Percentiles rank a stretch among this genome's conserved stretches.
Evolutionary conservation across 2,329 filamentous ascomycete genomes (phyloP).

Genomic region (Pseudogymnoascus sp.): DNA sequence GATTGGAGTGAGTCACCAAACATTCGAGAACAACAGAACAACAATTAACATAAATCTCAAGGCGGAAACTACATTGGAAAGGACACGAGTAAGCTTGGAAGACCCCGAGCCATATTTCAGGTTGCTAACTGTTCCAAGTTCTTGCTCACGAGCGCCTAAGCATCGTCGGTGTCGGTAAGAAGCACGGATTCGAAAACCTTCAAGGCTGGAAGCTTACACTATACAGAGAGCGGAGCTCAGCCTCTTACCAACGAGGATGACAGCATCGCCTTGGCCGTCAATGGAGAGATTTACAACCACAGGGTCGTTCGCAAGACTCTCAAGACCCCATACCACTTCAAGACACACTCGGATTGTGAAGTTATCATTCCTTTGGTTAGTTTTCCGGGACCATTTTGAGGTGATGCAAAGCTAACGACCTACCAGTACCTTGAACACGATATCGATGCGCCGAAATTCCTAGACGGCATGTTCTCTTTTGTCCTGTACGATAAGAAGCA

Average conservation of each 20-base stretch:
- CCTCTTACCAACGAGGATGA: constrained; percentile 88
- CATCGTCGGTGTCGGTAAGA: constrained; percentile 89
- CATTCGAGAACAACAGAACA: constrained; percentile 20
- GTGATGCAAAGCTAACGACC: constrained; percentile 13
- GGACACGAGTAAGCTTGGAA: constrained; percentile 67
- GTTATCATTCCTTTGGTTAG: constrained; percentile 94
- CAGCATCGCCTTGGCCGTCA: constrained; percentile 86
- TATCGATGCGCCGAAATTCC: constrained; percentile 81
- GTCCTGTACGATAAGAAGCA: constrained; percentile 94
- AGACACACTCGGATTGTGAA: constrained; percentile 97
- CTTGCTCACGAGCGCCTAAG: constrained; percentile 95
- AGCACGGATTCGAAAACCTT: constrained; percentile 13
- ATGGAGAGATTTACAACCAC: constrained; percentile 99
- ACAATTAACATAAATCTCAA: constrained; percentile 31
- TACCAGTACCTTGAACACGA: constrained; percentile 82
- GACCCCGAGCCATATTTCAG: neutral
- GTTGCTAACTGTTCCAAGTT: constrained; percentile 45
- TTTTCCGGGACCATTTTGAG: constrained; percentile 13
- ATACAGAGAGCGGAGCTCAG: constrained; percentile 83
- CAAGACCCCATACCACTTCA: constrained; percentile 85
- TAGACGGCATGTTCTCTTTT: constrained; percentile 99
- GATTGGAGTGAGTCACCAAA: constrained; percentile 79
- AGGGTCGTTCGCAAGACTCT: constrained; percentile 83
- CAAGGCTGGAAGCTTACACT: constrained; percentile 8
- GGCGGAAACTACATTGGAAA: constrained; percentile 84